Evolutionary conservation across 176 grass and related monocot genomes (phyloP), one percentile per base, ranked within the genome.

Genomic region (Cenchrus fungigraminus): DNA sequence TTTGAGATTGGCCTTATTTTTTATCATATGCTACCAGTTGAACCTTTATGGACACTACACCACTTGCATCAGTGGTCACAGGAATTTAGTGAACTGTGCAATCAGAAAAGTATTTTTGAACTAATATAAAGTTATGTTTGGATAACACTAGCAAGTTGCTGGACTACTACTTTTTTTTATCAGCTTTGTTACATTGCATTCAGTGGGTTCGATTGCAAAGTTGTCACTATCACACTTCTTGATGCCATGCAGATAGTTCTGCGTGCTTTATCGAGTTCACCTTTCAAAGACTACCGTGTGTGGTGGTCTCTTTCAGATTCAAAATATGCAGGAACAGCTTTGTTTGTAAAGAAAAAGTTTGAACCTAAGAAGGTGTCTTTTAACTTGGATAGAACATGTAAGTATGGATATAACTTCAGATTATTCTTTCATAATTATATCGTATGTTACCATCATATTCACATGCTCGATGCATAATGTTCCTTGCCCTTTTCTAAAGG

Each of bases 221-320:
- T 88, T 51, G 45, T 79, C 76, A 71, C 66, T 51, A 67, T 83
- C 61, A 91, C 29, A 87, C 45, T 51, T 82, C 54, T 71, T 44
- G 49, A 76, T 87, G 76, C 60, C 57, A 86, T 88, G 56, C 85
- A 95, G 93, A 64, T 87, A 62, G 85, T 95, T 49, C 31, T 94
- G 70, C 92, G 83, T 88, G 91, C 91, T 78, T 92, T 98, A 56
- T 95, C 92, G 29, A 95, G 69, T 83, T 73, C 81, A 51, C 89
- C 93, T 69, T 95, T 94, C 74, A 90, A 90, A 88, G 91, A 94
- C 50, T 98, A 92, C 61, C 85, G 81, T 81, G 91, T 93, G 12
- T 94, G 88, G 91, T 98, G 96, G 96, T 98, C 95, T 89, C 96
- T 98, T 94, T 95, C 96, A 52, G 93, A 98, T 78, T 92, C 93